These are phyloP conservation scores for Sophora flavescens DNA, from an alignment of 306 rosid species.

Conservation along the genomic window DNA sequence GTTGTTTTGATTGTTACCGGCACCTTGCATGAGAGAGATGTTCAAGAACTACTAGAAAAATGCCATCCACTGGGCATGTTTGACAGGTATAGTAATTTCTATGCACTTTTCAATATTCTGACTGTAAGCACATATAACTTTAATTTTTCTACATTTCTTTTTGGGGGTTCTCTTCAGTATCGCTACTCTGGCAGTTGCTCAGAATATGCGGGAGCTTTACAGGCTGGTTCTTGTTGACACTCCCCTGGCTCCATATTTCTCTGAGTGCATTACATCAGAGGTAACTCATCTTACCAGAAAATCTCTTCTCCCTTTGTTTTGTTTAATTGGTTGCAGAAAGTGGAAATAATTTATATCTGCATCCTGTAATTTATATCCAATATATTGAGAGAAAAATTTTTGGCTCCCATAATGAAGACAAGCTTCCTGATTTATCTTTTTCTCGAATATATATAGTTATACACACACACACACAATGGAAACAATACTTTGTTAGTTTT, in stretches of 20 bases:
- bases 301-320: neutral
- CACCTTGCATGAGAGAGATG: constrained; percentile 99
- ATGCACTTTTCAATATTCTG: neutral
- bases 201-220: constrained; percentile 98
- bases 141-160: neutral
- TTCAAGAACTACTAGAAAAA: constrained; percentile 94
- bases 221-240: constrained; percentile 98
- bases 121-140: neutral
- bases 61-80: constrained; percentile 99
- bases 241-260: constrained; percentile 97
- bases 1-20: constrained; percentile 99
- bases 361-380: neutral
- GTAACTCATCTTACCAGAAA: constrained; percentile 46
- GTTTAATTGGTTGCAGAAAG: too few species aligned
- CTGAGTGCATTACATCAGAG: constrained; percentile 98
- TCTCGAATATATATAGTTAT: too few species aligned
- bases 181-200: constrained; percentile 98
- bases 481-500: constrained; percentile 14
- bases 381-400: neutral
- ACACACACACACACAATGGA: neutral
- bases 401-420: neutral
- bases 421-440: neutral
- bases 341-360: constrained; percentile 15
- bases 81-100: constrained; percentile 70
- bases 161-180: constrained; percentile 65